These are phyloP conservation scores for Marchantia polymorpha DNA, from an alignment of 225 moss, liverwort and hornwort genomes.

Conservation along the genomic window DNA sequence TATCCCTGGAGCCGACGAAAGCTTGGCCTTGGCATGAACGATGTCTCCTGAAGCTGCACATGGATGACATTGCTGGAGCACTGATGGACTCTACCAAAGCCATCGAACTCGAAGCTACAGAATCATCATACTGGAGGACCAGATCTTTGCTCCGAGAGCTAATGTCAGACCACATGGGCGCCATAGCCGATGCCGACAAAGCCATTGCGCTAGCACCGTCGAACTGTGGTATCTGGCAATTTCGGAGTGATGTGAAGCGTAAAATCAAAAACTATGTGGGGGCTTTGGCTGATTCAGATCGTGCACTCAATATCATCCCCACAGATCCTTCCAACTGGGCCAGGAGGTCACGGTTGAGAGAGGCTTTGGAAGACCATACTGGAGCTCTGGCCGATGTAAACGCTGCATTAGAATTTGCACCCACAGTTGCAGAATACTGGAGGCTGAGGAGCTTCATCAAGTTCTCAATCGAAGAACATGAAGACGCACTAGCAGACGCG, in stretches of 20 bases:
- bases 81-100: not conserved
- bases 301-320: not conserved
- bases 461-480: not conserved
- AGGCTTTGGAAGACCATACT: not conserved
- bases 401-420: not conserved
- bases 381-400: slow-evolving; percentile 6
- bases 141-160: not conserved
- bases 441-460: not conserved
- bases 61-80: not conserved
- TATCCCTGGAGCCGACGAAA: not conserved
- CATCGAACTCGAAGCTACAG: not conserved
- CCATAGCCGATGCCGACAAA: not conserved
- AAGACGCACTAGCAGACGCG: not conserved
- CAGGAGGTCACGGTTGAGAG: slow-evolving; percentile 1
- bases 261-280: not conserved
- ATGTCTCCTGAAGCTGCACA: not conserved
- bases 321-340: slow-evolving; percentile 1
- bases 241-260: not conserved
- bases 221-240: slow-evolving; percentile 1
- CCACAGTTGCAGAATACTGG: not conserved
- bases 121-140: not conserved
- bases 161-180: not conserved
- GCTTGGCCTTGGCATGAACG: slow-evolving; percentile 1
- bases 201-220: not conserved
- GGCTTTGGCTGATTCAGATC: not conserved